Evolutionary conservation across 176 grass and related monocot genomes (phyloP), one percentile per base, ranked within the genome.

Genomic region (Chloris gayana): DNA sequence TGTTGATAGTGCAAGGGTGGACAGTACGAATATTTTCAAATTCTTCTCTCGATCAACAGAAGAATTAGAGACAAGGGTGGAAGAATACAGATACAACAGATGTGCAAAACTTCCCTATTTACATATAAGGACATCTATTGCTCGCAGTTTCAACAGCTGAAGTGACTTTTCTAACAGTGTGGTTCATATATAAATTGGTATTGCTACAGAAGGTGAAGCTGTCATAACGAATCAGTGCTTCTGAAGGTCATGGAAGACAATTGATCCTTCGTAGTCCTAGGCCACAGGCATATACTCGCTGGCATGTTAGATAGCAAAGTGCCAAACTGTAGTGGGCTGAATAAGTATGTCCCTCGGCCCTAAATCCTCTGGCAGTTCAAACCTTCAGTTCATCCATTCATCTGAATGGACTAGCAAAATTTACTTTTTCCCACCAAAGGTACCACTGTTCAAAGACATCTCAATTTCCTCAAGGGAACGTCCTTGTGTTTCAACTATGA

Each of bases 381-480:
- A 42, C 32, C 7, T 26, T 65, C 39, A 53, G 12, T 57, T 70
- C 72, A 32, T 74, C 76, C 37, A 27, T 21, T 10, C 64, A 21
- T 59, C 32, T 44, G n/a, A 50, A 64, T 33, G 63, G 42, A 67
- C 14, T 7, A 33, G 50, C 24, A 24, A 69, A 66, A 57, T 39
- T 66, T 79, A 91, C 37, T 94, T 64, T 54, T 30, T 49, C 44
- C 91, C 72, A 1, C 64, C 74, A 2, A 80, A 25, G 22, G 47
- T 71, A 79, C 25, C 32, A 31, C 72, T 57, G 77, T 38, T 91
- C 54, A 95, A 61, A 15, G 92, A 93, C 86, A 95, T 73, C 84
- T 98, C 96, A 68, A 98, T 98, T 87, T 98, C 90, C 84, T 98
- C 96, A 45, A 95, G 92, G 1, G 92, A 98, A 83, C 88, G 90